These are phyloP conservation scores for Blastocystis hominis DNA, from an alignment of 352 stramenopile genomes.

Conservation along the genomic window DNA sequence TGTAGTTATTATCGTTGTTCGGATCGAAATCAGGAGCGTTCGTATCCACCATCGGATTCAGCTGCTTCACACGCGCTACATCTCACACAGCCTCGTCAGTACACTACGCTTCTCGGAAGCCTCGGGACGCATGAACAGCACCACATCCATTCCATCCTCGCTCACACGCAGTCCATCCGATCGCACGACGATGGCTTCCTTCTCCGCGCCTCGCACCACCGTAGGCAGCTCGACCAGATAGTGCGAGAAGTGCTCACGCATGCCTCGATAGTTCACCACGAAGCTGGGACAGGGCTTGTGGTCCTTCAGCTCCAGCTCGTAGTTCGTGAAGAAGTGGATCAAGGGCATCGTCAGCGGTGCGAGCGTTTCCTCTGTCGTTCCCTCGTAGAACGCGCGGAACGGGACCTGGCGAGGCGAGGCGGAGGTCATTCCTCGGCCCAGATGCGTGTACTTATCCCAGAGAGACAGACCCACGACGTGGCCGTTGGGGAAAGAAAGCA, in stretches of 20 bases:
- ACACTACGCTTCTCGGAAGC: constrained; percentile 53
- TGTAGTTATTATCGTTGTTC: constrained; percentile 26
- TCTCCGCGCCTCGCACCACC: background rate
- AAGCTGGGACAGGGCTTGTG: constrained; percentile 42
- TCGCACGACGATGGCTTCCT: constrained; percentile 41
- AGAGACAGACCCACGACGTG: constrained; percentile 45
- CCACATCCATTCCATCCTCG: constrained; percentile 32
- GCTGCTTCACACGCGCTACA: background rate
- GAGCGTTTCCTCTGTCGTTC: constrained; percentile 32
- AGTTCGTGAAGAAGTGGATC: constrained; percentile 57
- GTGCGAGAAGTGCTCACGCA: constrained; percentile 56
- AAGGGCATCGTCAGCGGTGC: constrained; percentile 20
- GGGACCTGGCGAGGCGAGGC: constrained; percentile 47
- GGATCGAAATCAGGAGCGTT: constrained; percentile 13
- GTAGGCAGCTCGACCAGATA: constrained; percentile 36
- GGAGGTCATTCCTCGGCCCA: constrained; percentile 43
- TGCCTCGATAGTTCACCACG: constrained; percentile 52
- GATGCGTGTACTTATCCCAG: constrained; percentile 56
- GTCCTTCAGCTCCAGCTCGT: constrained; percentile 51
- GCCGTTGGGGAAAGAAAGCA: constrained; percentile 54
- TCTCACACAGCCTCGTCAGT: background rate
- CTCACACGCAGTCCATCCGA: constrained; percentile 43
- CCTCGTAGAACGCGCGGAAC: constrained; percentile 51
- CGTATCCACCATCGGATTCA: constrained; percentile 8
- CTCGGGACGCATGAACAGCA: constrained; percentile 50